Conservation (phyloP, 306 rosid genomes). For the Astragalus glycyphyllos region DNA sequence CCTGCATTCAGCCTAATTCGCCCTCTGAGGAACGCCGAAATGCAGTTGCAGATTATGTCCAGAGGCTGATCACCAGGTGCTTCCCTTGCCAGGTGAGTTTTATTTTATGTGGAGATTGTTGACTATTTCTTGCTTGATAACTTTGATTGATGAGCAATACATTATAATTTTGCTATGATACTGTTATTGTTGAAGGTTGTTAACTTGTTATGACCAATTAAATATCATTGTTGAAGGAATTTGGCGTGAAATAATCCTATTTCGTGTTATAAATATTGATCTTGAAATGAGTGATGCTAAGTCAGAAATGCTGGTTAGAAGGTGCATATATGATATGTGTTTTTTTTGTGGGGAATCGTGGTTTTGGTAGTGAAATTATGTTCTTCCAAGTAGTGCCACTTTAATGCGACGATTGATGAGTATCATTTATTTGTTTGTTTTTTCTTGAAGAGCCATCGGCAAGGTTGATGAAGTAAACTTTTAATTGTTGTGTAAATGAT, state of each 20-base stretch:
- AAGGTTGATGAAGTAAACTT: background rate
- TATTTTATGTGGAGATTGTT: conserved; percentile 30
- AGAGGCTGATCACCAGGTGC: conserved; percentile 76
- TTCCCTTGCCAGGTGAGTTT: conserved; percentile 86
- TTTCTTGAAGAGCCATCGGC: background rate
- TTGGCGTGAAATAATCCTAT: background rate
- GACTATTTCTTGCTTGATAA: conserved; percentile 1
- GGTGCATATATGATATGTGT: background rate
- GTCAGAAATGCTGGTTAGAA: conserved; percentile 34
- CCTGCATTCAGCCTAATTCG: conserved; percentile 91
- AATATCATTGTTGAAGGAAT: conserved; percentile 12
- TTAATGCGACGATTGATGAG: conserved; percentile 7
- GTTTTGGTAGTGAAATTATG: conserved; percentile 29
- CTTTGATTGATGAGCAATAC: conserved; percentile 30
- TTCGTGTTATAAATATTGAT: conserved; percentile 7
- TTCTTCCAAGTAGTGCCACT: conserved; percentile 17
- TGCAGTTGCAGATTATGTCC: conserved; percentile 87
- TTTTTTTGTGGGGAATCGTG: conserved; percentile 15
- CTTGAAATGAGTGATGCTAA: background rate
- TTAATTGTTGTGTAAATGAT: conserved; percentile 13
- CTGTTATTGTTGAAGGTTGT: conserved; percentile 19
- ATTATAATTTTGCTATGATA: conserved; percentile 11
- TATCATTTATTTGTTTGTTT: conserved; percentile 24
- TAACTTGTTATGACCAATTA: background rate
- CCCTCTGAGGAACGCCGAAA: conserved; percentile 84